Evolutionary conservation across 2,329 filamentous ascomycete genomes (phyloP).

Genomic region (Colletotrichum cordylinicola): DNA sequence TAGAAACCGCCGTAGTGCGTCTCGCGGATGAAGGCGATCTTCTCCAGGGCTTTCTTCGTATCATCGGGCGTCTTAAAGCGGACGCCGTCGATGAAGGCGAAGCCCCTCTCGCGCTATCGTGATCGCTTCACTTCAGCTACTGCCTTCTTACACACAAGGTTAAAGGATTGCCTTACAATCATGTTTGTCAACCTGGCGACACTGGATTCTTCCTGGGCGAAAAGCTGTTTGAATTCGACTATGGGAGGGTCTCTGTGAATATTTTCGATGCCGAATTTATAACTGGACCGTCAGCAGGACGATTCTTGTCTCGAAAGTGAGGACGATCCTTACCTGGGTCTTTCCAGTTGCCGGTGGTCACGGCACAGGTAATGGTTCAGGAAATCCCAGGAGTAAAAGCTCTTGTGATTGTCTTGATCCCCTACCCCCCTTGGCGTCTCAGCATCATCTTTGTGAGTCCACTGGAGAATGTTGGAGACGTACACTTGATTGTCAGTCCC

Average conservation of each 20-base stretch:
- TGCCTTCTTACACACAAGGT: neutral
- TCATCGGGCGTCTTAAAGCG: slow-evolving; percentile 69
- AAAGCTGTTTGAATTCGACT: slow-evolving; percentile 66
- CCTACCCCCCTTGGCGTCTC: slow-evolving; percentile 48
- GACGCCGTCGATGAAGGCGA: slow-evolving; percentile 77
- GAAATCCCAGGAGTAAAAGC: slow-evolving; percentile 71
- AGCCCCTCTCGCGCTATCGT: slow-evolving; percentile 69
- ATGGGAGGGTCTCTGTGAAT: slow-evolving; percentile 57
- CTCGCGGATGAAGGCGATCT: slow-evolving; percentile 84
- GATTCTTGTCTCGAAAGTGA: neutral
- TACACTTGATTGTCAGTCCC: slow-evolving; percentile 40
- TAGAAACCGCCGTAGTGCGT: slow-evolving; percentile 87
- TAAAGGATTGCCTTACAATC: slow-evolving; percentile 55
- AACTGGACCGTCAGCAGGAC: slow-evolving; percentile 17
- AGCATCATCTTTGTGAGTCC: neutral
- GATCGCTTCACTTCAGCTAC: neutral
- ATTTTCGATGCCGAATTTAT: slow-evolving; percentile 33
- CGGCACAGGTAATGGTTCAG: slow-evolving; percentile 52
- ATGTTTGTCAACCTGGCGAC: slow-evolving; percentile 67
- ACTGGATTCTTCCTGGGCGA: slow-evolving; percentile 53
- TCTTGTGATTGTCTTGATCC: slow-evolving; percentile 71
- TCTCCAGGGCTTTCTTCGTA: slow-evolving; percentile 77
- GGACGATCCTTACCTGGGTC: slow-evolving; percentile 33
- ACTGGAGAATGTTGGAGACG: neutral
- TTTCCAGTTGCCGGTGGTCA: slow-evolving; percentile 36